Conservation (phyloP, 2,329 filamentous ascomycete species). For the Sporothrix luriei region DNA sequence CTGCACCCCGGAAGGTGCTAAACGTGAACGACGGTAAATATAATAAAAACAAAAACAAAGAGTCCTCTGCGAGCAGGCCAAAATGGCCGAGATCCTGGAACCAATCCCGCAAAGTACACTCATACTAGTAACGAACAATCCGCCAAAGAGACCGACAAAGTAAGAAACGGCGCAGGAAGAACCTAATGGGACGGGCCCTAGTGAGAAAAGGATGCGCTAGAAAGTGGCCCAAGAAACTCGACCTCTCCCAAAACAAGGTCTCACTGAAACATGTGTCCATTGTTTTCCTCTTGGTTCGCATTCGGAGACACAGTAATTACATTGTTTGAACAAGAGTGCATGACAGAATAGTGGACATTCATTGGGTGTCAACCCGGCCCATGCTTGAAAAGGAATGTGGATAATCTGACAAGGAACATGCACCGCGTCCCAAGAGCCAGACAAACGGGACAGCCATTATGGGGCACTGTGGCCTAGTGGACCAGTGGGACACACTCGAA, state of each 20-base stretch:
- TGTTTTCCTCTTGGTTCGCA: not conserved
- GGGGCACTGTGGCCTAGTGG: not conserved
- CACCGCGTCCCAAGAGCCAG: not conserved
- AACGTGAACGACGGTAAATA: not conserved
- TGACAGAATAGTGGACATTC: too few species aligned
- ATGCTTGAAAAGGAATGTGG: slow-evolving; percentile 14
- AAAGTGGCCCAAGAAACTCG: not conserved
- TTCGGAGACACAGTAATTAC: too few species aligned
- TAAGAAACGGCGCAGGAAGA: not conserved
- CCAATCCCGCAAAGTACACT: not conserved
- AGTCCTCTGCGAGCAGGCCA: not conserved
- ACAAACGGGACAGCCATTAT: not conserved
- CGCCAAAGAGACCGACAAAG: not conserved
- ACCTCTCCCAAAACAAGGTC: not conserved
- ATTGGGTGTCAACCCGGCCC: not conserved
- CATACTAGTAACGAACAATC: not conserved
- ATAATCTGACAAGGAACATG: not conserved
- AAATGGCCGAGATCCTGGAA: not conserved
- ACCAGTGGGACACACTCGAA: not conserved
- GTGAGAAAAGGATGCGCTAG: not conserved
- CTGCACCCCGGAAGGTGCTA: slow-evolving; percentile 14
- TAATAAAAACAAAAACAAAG: too few species aligned
- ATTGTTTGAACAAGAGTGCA: too few species aligned
- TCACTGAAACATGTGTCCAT: not conserved
- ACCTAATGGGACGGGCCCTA: not conserved